These are phyloP conservation scores for sorghum (Sorghum bicolor) DNA, from an alignment of 176 grass and related monocot species.

Conservation along the genomic window DNA sequence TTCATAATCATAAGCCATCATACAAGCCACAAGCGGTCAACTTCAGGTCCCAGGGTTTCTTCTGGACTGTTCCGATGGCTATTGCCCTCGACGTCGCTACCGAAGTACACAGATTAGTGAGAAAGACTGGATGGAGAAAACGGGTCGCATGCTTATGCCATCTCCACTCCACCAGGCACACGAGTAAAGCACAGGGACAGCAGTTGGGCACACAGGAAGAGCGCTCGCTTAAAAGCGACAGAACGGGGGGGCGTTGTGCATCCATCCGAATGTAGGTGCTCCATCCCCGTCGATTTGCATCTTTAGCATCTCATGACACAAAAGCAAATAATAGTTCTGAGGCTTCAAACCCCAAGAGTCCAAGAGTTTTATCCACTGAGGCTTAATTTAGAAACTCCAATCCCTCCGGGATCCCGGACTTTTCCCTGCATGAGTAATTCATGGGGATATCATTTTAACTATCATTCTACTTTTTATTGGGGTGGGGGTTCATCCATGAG, in stretches of 20 bases:
- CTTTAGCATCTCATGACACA: slow-evolving; percentile 12
- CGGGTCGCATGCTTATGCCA: slow-evolving; percentile 4
- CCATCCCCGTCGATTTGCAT: slow-evolving; percentile 2
- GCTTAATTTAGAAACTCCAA: no score
- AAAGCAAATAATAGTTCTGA: background rate
- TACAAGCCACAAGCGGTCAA: background rate
- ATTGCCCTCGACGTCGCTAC: background rate
- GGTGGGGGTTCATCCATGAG: no score
- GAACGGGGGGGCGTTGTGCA: background rate
- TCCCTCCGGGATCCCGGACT: no score
- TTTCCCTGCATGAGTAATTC: no score
- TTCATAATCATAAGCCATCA: background rate
- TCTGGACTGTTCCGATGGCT: slow-evolving; percentile 28
- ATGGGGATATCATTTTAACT: no score
- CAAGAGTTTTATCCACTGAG: background rate
- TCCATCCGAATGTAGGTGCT: slow-evolving; percentile 13
- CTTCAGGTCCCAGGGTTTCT: background rate
- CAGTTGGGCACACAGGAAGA: background rate
- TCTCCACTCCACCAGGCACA: background rate
- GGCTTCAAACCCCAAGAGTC: background rate
- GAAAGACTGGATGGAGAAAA: slow-evolving; percentile 14
- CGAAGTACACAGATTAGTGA: background rate
- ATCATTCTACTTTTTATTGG: no score
- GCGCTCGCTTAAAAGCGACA: background rate
- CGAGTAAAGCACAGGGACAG: background rate